Percentiles rank a stretch among this genome's conserved stretches.
Conservation (phyloP, 1,284 basidiomycete species). For the Tetrapyrgos nigripes region DNA sequence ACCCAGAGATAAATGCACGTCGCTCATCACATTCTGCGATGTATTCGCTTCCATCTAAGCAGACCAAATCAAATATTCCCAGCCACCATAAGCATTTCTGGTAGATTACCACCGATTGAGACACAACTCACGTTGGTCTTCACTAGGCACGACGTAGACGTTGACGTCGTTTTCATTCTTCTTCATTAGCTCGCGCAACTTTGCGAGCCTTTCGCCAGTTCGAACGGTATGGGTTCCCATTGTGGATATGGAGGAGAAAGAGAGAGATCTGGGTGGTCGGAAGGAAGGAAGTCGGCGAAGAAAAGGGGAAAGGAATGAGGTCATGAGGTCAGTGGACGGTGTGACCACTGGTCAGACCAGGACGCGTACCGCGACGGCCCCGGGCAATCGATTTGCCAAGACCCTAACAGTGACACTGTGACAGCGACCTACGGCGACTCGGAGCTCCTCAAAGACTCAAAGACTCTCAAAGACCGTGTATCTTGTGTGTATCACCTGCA, state of each 20-base stretch:
- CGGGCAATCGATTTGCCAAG: no score
- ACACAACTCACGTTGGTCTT: conserved; percentile 90
- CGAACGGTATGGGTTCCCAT: conserved; percentile 56
- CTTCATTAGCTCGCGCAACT: conserved; percentile 72
- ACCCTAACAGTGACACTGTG: no score
- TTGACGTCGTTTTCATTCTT: conserved; percentile 62
- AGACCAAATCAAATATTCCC: neutral
- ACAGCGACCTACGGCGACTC: no score
- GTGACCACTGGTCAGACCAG: neutral
- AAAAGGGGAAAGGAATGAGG: neutral
- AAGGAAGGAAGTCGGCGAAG: neutral
- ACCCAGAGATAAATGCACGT: conserved; percentile 89
- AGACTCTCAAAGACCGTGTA: no score
- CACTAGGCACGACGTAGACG: conserved; percentile 83
- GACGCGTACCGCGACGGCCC: no score
- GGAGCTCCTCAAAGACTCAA: no score
- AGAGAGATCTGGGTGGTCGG: neutral
- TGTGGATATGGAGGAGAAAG: neutral
- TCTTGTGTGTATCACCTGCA: no score
- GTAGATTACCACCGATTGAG: no score
- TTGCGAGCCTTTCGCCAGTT: conserved; percentile 65
- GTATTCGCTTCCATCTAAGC: conserved; percentile 89
- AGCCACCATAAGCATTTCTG: neutral
- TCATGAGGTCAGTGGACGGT: neutral
- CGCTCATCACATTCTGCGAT: conserved; percentile 85